Conservation (phyloP, 352 stramenopile species). For the Pythium dissotocum region DNA sequence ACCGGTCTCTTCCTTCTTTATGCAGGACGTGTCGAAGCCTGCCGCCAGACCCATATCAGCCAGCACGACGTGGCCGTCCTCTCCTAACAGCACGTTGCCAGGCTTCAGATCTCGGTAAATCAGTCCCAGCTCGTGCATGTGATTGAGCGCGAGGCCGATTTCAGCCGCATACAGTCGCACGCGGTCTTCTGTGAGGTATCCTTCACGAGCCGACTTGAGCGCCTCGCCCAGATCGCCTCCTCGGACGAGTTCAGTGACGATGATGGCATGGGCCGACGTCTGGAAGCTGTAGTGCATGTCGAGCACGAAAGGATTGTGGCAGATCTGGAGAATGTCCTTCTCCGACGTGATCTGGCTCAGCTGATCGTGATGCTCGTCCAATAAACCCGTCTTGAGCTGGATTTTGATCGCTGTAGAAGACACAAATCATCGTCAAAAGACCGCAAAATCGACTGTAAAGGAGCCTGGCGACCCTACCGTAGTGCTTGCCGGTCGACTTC, state of each 20-base stretch:
- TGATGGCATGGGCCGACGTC: conserved; percentile 81
- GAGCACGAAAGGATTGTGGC: conserved; percentile 87
- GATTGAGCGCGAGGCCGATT: conserved; percentile 82
- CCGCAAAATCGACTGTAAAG: background rate
- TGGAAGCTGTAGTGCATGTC: conserved; percentile 93
- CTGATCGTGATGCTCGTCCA: conserved; percentile 86
- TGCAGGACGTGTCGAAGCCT: conserved; percentile 51
- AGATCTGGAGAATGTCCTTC: conserved; percentile 87
- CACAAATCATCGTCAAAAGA: background rate
- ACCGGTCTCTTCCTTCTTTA: conserved; percentile 56
- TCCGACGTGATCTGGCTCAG: conserved; percentile 87
- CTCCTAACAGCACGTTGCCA: conserved; percentile 86
- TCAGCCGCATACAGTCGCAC: conserved; percentile 83
- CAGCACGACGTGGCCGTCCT: conserved; percentile 89
- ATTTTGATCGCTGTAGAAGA: conserved; percentile 84
- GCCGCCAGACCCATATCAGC: conserved; percentile 87
- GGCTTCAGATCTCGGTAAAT: conserved; percentile 91
- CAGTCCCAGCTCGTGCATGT: conserved; percentile 87
- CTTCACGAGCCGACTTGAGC: conserved; percentile 65
- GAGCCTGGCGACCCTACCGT: conserved; percentile 43
- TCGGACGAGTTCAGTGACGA: conserved; percentile 87
- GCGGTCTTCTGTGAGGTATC: conserved; percentile 74
- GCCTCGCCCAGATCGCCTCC: conserved; percentile 78
- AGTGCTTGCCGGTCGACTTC: conserved; percentile 89
- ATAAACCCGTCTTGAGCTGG: conserved; percentile 86